A percentile compares a stretch with the other conserved stretches of the same genome.
These are phyloP conservation scores for Epipyxis sp. DNA, from an alignment of 108 stramenopile genomes.

Conservation along the genomic window DNA sequence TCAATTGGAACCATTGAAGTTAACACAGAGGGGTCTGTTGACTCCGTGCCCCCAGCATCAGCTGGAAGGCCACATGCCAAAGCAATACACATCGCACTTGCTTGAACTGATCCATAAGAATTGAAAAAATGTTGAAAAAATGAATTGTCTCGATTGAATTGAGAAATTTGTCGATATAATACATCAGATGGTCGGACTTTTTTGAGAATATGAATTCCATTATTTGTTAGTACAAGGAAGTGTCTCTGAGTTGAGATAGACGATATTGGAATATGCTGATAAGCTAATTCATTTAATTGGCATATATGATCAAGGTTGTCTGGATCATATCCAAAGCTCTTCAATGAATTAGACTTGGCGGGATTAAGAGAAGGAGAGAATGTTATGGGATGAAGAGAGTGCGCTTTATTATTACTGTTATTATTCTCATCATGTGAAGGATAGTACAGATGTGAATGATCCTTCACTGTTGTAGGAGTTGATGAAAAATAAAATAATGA, in stretches of 20 bases:
- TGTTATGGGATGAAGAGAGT: no score
- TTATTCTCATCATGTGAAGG: background rate
- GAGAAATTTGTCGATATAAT: background rate
- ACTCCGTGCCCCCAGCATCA: slow-evolving; percentile 32
- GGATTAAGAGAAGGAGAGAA: background rate
- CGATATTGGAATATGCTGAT: background rate
- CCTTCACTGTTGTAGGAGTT: background rate
- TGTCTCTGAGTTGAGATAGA: slow-evolving; percentile 19
- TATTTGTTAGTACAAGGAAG: slow-evolving; percentile 39
- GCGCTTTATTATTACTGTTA: no score
- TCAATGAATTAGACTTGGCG: background rate
- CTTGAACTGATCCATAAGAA: slow-evolving; percentile 23
- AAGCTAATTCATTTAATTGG: background rate
- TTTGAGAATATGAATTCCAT: slow-evolving; percentile 39
- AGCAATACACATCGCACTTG: slow-evolving; percentile 42
- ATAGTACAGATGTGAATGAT: background rate
- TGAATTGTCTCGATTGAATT: background rate
- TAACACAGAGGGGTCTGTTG: background rate
- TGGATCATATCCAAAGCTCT: background rate
- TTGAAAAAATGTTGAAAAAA: background rate
- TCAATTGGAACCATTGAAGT: background rate
- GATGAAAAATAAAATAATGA: background rate
- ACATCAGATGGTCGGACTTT: slow-evolving; percentile 39
- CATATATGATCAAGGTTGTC: background rate
- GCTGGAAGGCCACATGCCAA: slow-evolving; percentile 43